Base-by-base conservation (phyloP, 2,329 filamentous ascomycete genomes). In the Dichotomopilus funicola region DNA sequence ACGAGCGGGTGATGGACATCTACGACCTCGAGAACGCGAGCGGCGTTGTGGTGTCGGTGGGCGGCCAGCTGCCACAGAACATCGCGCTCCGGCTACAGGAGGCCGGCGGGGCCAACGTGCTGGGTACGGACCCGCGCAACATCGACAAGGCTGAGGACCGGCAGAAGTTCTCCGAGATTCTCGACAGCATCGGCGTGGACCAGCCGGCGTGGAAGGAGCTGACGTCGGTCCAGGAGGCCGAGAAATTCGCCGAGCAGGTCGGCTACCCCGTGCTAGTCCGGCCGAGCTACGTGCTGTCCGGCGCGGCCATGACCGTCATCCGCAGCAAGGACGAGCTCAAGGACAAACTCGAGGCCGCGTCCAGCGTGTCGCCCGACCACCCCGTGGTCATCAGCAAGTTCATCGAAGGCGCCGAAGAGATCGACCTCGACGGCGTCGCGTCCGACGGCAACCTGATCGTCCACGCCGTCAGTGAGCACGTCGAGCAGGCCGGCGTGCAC, bases 201-300 rank as follows among this genome's bases (percentile, higher is more conserved):
- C 94, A 99, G 75, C 94, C 94, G 38, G 91, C 90, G 8, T 99
- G 94, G 94, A 96, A 95, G 74, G 94, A 99, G 72, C 83, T 97
- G 41, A 95, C 88, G 35, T 96, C 89, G 12, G 89, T 92, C 59
- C 76, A 86, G 59, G 94, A 89, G 19, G 94, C 91, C n/a, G 87
- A 91, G 75, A 76, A 81, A 60, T 99, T 97, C 65, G 91, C 91
- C 50, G 77, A 89, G 10, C 76, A 83, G 64, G 94, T 97, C 60
- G 85, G 87, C 62, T 99, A 96, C 74, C 94, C 94, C 13, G 94
- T 99, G 42, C 83, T 99, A 50, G 92, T 97, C 62, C 89, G 94
- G 59, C 94, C 94, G 49, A 89, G 84, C 65, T 99, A 99, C 71
- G 94, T 99, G 54, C 85, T 99, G 49, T 97, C 94, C 37, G 94